Evolutionary conservation across 352 stramenopile genomes (phyloP), one percentile per base, ranked within the genome.

Genomic region (Phytophthora meadii): DNA sequence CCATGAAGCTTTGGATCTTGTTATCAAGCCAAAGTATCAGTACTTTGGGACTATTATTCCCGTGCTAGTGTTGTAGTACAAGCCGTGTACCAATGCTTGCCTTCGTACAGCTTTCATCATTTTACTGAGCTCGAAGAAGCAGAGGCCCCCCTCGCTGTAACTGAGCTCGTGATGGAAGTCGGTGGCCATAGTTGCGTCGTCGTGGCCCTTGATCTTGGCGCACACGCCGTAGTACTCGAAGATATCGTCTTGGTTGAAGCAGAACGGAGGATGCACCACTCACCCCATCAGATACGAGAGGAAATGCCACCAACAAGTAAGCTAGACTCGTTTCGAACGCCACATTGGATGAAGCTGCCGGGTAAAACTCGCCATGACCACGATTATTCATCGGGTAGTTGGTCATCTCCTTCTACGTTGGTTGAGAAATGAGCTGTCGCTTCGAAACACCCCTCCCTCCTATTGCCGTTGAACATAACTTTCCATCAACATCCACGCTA

Each of bases 281-380:
- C 37, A 39, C 25, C 22, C 9, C 24, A 32, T 58, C 36, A 19
- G 40, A 12, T 36, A 27, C 37, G 9, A 40, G 25, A 30, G 52
- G 52, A 50, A 34, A 14, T 19, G 27, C 40, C n/a, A 25, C 25
- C 27, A 42, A n/a, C 24, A 59, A 41, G 17, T 50, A 49, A 36
- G 27, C 39, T n/a, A 14, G n/a, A 24, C 39, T 41, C 27, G 10
- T 49, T 25, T 49, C 22, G 22, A 30, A 10, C 5, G 37, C 15
- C 53, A 40, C 39, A 19, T n/a, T n/a, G 12, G n/a, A 24, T 37
- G 25, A 11, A 34, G 11, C 11, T 24, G 45, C 17, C 45, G 45
- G 11, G 15, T 51, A 37, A 14, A 15, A 14, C 45, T 51, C 45
- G 45, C 25, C 45, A 36, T 27, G 36, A 42, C 5, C 12, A 42